Percentiles rank a stretch among this genome's conserved stretches.
phyloP scores from a whole-genome alignment of 2,329 filamentous ascomycete species.

The Pleoardoris graminearum region DNA sequence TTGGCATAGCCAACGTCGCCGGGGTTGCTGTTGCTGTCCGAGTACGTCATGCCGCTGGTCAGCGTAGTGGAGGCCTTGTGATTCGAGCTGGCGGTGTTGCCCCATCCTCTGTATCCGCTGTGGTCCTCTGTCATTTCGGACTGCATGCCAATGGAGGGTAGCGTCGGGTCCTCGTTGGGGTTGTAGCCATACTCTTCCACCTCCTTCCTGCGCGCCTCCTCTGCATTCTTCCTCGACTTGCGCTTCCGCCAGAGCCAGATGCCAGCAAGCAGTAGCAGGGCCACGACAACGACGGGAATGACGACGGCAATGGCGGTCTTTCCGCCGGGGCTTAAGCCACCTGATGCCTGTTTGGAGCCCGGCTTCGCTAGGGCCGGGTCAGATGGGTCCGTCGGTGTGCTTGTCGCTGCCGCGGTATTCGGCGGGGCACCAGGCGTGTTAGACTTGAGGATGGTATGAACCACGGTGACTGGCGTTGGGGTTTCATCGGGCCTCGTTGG shows the following conservation, averaged over 20 bases:
- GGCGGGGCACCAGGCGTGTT: constrained; percentile 1
- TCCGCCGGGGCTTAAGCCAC: constrained; percentile 62
- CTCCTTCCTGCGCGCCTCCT: constrained; percentile 90
- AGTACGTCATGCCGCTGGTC: constrained; percentile 73
- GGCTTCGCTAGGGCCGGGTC: constrained; percentile 17
- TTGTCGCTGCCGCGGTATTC: constrained; percentile 17
- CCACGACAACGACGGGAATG: constrained; percentile 87
- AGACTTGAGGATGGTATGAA: constrained; percentile 17
- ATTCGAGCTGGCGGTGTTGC: constrained; percentile 69
- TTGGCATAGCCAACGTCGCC: constrained; percentile 57
- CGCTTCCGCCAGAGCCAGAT: constrained; percentile 88
- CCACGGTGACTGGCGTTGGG: constrained; percentile 1
- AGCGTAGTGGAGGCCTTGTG: constrained; percentile 89
- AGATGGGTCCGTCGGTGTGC: neutral
- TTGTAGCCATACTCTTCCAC: constrained; percentile 98
- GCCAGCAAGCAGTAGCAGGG: constrained; percentile 73
- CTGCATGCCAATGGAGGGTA: constrained; percentile 62
- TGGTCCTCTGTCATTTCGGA: constrained; percentile 75
- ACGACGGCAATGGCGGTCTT: constrained; percentile 93
- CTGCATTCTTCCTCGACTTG: constrained; percentile 80
- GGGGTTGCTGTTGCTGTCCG: constrained; percentile 66
- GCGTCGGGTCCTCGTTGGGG: constrained; percentile 89
- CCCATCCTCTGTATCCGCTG: constrained; percentile 92
- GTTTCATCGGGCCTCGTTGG: constrained; percentile 12
- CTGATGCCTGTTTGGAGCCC: constrained; percentile 14